Conservation (phyloP, 768 basidiomycete genomes). For the Pleurotus pulmonarius region DNA sequence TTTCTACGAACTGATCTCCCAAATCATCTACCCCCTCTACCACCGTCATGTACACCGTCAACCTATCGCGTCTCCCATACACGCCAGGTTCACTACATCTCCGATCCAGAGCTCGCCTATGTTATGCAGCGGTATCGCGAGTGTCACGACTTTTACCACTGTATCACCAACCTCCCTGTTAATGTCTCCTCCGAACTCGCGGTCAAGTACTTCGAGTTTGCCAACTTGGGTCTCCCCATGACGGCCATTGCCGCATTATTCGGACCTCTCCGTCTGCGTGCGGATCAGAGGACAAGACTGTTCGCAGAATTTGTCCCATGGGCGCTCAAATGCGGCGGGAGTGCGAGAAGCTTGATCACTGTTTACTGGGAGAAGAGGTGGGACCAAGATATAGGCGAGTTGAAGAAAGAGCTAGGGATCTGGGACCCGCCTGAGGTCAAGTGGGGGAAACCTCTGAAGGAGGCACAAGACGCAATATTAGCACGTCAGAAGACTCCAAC, state of each 20-base stretch:
- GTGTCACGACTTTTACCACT: slow-evolving; percentile 97
- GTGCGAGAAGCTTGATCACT: slow-evolving; percentile 72
- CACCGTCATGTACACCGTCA: too few species aligned
- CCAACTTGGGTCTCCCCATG: slow-evolving; percentile 89
- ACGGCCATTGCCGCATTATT: slow-evolving; percentile 76
- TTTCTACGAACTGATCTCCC: background rate
- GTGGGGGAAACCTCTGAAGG: slow-evolving; percentile 64
- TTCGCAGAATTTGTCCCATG: slow-evolving; percentile 87
- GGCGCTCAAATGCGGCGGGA: slow-evolving; percentile 83
- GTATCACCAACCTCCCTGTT: slow-evolving; percentile 84
- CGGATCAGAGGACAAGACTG: slow-evolving; percentile 49
- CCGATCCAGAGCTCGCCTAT: slow-evolving; percentile 94
- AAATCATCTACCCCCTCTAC: too few species aligned
- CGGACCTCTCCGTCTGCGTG: slow-evolving; percentile 71
- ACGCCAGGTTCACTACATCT: slow-evolving; percentile 84
- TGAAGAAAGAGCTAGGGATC: slow-evolving; percentile 83
- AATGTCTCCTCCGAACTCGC: slow-evolving; percentile 89
- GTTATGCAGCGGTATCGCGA: slow-evolving; percentile 98
- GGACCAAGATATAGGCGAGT: slow-evolving; percentile 76
- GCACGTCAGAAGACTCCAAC: slow-evolving; percentile 15
- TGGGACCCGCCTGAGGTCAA: slow-evolving; percentile 75
- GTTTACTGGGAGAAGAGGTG: slow-evolving; percentile 97
- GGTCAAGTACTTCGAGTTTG: slow-evolving; percentile 91
- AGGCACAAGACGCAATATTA: slow-evolving; percentile 52
- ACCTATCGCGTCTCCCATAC: too few species aligned